Conservation (phyloP, 495 filamentous ascomycete species). For the Pyrenula aspistea region DNA sequence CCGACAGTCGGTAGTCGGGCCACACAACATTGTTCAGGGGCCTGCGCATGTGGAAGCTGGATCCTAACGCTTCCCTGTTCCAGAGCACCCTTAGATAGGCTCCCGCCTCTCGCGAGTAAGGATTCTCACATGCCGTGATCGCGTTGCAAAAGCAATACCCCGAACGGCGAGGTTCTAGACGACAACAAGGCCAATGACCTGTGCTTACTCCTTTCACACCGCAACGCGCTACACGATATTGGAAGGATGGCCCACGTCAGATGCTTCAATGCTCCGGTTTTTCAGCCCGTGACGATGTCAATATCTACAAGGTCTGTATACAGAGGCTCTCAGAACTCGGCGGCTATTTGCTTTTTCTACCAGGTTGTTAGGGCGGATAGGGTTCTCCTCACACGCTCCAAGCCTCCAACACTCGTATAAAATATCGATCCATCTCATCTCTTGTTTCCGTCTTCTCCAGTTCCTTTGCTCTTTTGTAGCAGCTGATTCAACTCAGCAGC, state of each 20-base stretch:
- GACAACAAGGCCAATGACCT: too few species aligned
- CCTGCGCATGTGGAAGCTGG: too few species aligned
- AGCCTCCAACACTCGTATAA: not conserved
- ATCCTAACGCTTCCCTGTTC: too few species aligned
- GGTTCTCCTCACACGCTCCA: not conserved
- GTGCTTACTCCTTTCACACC: too few species aligned
- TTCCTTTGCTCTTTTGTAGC: not conserved
- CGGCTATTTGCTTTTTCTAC: not conserved
- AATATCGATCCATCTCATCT: not conserved
- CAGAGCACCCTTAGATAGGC: too few species aligned
- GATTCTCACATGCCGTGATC: too few species aligned
- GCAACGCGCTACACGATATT: not conserved
- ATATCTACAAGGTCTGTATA: not conserved
- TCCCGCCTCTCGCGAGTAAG: too few species aligned
- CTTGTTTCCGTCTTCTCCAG: not conserved
- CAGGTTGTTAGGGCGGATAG: not conserved
- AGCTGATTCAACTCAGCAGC: not conserved
- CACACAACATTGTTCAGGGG: too few species aligned
- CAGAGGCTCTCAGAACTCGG: not conserved
- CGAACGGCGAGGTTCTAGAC: too few species aligned
- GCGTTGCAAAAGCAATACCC: too few species aligned
- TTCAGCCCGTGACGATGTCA: not conserved
- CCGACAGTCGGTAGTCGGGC: too few species aligned
- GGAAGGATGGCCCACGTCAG: not conserved
- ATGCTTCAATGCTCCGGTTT: not conserved